These are phyloP conservation scores for Calonectria pseudoturangicola DNA, from an alignment of 2,329 filamentous ascomycete genomes.

Conservation along the genomic window DNA sequence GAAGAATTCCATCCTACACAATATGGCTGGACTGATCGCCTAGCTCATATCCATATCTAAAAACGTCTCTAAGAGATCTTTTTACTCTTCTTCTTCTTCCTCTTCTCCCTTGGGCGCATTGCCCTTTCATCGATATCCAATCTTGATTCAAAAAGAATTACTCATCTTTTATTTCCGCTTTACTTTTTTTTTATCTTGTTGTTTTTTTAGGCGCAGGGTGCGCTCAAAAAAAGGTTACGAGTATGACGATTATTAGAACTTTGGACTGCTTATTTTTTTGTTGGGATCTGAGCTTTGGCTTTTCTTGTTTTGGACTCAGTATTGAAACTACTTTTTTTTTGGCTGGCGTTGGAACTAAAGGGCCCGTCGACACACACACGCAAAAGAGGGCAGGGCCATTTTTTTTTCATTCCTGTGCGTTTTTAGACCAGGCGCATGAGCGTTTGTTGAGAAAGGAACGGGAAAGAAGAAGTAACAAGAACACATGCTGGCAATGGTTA, in stretches of 20 bases:
- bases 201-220: not conserved
- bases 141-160: constrained; percentile 6
- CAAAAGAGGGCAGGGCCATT: constrained; percentile 1
- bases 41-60: constrained; percentile 51
- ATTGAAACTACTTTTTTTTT: not conserved
- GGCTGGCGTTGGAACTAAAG: constrained; percentile 29
- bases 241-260: constrained; percentile 28
- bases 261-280: constrained; percentile 3
- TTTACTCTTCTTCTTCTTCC: not conserved
- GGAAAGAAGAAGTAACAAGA: not conserved
- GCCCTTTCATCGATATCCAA: constrained; percentile 15
- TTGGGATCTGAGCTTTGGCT: constrained; percentile 18
- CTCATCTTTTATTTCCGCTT: not conserved
- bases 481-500: constrained; percentile 8
- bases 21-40: constrained; percentile 50
- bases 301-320: constrained; percentile 10
- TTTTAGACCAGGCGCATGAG: constrained; percentile 25
- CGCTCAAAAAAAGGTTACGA: constrained; percentile 32
- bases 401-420: constrained; percentile 25
- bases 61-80: not conserved
- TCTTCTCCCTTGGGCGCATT: not conserved
- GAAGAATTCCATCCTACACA: constrained; percentile 48
- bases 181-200: constrained; percentile 1
- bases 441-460: constrained; percentile 4
- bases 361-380: not conserved